A percentile compares a stretch with the other conserved stretches of the same genome.
These are phyloP conservation scores for Globisporangium irregulare DNA, from an alignment of 352 stramenopile genomes.

Conservation along the genomic window DNA sequence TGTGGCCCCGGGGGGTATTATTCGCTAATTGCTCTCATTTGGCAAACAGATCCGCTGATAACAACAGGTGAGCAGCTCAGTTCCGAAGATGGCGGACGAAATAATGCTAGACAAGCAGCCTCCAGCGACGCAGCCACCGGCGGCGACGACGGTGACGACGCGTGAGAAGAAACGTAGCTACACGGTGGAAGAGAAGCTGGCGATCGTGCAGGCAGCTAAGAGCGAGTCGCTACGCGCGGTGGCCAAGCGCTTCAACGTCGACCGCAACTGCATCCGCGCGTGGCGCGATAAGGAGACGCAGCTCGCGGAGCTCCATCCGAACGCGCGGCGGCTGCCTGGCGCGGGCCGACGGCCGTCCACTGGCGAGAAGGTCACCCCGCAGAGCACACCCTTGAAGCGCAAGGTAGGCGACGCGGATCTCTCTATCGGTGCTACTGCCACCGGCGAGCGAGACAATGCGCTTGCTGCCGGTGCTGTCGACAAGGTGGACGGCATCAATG, in stretches of 20 bases:
- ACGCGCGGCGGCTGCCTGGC: conserved; percentile 55
- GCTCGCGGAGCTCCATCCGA: conserved; percentile 48
- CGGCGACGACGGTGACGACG: neutral
- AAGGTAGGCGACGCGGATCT: conserved; percentile 14
- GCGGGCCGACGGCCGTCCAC: conserved; percentile 38
- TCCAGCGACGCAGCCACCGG: neutral
- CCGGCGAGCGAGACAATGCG: neutral
- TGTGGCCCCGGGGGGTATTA: conserved; percentile 7
- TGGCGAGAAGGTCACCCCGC: neutral
- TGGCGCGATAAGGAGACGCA: conserved; percentile 65
- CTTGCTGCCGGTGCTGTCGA: neutral
- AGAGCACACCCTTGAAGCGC: conserved; percentile 16
- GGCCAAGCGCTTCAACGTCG: conserved; percentile 61
- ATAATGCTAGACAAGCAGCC: neutral
- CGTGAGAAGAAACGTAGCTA: conserved; percentile 71
- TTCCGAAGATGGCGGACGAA: conserved; percentile 3
- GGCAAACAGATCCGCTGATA: neutral
- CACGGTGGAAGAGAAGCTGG: conserved; percentile 69
- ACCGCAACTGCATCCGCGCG: conserved; percentile 70
- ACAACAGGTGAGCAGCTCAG: neutral
- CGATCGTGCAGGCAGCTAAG: conserved; percentile 55
- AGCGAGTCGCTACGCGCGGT: conserved; percentile 50
- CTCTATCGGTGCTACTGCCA: neutral
- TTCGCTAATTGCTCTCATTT: neutral
- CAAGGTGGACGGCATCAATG: neutral